Base-by-base conservation (phyloP, 371 early-diverging fungal genomes). In the Mortierella sp. region DNA sequence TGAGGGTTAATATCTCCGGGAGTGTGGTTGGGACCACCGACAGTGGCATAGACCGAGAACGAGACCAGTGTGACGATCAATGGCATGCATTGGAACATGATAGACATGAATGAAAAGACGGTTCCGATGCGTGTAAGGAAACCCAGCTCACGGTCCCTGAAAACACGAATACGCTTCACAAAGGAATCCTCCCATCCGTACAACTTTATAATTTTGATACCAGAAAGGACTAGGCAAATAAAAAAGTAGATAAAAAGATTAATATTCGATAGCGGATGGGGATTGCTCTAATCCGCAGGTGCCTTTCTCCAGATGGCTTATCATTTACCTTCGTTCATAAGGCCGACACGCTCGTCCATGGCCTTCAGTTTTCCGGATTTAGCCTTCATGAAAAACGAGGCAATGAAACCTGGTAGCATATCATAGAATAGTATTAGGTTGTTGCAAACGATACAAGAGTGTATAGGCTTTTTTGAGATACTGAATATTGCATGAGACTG, bases 21-120 rank as follows among this genome's bases (percentile, higher is more conserved):
- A 0, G 58, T 49, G 30, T 59, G 58, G 28, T 72, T 65, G 51
- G 72, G 72, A 6, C 80, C 80, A 14, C 80, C 80, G 22, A 80
- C 72, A 3, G 75, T 64, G 9, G 80, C 75, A 58, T 80, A 80
- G 35, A 74, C 75, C 2, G 75, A 43, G 47, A 80, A 75, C 10
- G 80, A 58, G 39, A 80, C 72, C 59, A 80, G 30, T 22, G 75
- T 39, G 51, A 72, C 68, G 12, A 80, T 77, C 14, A 88, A 65
- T 18, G 90, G 89, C 60, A 90, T 83, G 55, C 85, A 78, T 32
- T 88, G 69, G 52, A 91, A 67, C 94, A 95, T 93, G 47, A 92
- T 87, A 11, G 80, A 80, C 75, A 80, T 68, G 72, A 75, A 70
- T 0, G 75, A 64, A 26, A 75, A 72, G 24, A 65, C 69, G 10